Evolutionary conservation across 768 basidiomycete species (phyloP), one percentile per base, ranked within the genome.

Genomic region (Amanita phalloides): DNA sequence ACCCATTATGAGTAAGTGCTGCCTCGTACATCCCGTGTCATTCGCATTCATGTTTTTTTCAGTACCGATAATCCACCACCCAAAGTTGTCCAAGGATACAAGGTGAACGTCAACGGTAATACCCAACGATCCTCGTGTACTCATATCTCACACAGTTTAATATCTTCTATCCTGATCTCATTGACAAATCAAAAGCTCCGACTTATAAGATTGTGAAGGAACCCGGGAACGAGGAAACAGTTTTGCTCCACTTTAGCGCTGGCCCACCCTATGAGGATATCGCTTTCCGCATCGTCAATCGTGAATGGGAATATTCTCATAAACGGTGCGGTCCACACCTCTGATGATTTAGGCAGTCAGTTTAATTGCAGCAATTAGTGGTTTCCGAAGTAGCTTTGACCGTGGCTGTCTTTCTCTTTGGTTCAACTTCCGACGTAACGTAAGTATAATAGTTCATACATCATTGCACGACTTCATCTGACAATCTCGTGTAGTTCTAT

Each of bases 241-340:
- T 90, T 10, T 73, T 96, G 20, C 68, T 99, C 28, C 83, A 93
- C 60, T 99, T 99, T 71, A 91, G 82, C 57, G 91, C 96, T 28
- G 96, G 96, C 6, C 94, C 95, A 48, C 95, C 95, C 0, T 99
- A 99, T 63, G 95, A 99, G 68, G 96, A 98, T 58, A 94, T 98
- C 55, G 96, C 96, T 6, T 99, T 99, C 73, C 79, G 91, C 54
- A 95, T 99, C 55, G 95, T 99, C 53, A 91, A 96, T 60, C 79
- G 91, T 49, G 93, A 96, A 66, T 99, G 96, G 96, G 96, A 98
- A 60, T 95, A 90, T 66, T 94, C 91, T 36, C 94, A 98, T 62
- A 96, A 95, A 73, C 81, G 91, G 90, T 90, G 64, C 49, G 21
- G 50, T 28, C 41, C 30, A 44, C 36, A 44, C 28, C 33, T 33